These are phyloP conservation scores for Stephania cephalantha DNA, from an alignment of 164 flowering plant species.

Conservation along the genomic window DNA sequence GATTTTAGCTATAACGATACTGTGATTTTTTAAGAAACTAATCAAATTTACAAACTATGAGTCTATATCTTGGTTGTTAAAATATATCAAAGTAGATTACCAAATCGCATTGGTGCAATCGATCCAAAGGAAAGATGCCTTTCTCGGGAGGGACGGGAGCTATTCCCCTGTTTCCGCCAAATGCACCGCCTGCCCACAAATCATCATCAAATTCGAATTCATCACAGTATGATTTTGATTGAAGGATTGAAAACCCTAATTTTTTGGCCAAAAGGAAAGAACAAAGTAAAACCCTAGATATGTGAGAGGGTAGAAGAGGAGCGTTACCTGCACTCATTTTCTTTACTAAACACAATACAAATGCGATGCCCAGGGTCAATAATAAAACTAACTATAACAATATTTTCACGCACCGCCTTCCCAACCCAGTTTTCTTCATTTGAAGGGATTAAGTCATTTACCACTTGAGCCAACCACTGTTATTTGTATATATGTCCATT, in stretches of 20 bases:
- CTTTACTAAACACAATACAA: neutral
- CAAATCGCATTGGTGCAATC: conserved; percentile 78
- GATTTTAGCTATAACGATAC: neutral
- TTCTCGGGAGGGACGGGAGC: conserved; percentile 93
- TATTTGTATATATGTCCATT: no score
- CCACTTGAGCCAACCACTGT: no score
- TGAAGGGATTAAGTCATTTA: no score
- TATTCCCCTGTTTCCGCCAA: conserved; percentile 86
- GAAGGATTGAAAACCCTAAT: no score
- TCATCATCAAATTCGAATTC: no score
- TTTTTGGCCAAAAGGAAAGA: no score
- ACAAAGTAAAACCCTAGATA: no score
- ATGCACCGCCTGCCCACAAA: conserved; percentile 67
- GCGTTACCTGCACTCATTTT: conserved; percentile 11
- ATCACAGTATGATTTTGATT: no score
- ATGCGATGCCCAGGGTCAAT: no score
- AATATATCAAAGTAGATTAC: conserved; percentile 22
- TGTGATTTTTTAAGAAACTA: neutral
- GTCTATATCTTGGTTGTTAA: neutral
- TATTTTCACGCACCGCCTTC: no score
- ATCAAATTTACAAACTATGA: neutral
- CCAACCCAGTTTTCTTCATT: no score
- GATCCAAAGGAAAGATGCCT: conserved; percentile 93
- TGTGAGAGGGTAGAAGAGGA: neutral
- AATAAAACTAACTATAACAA: no score